Base-by-base conservation (phyloP, 306 rosid genomes). In the Cucumis cinereus region DNA sequence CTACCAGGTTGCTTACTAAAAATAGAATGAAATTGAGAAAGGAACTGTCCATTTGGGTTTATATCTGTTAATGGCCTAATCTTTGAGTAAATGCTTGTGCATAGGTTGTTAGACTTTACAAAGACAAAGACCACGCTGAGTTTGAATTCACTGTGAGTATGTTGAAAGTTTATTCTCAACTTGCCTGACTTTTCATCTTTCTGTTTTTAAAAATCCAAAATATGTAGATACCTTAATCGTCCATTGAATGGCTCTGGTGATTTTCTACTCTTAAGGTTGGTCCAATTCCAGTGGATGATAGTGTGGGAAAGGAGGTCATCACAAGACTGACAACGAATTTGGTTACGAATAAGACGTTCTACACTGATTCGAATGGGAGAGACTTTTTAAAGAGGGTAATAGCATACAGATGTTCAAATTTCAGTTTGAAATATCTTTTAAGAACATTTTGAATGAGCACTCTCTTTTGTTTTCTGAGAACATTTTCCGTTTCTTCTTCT, bases 291-390 rank as follows among this genome's bases (percentile, higher is more conserved):
- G 80, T 84, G 0, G 89, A 88, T 0, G 97, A 89, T 83, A 76
- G 89, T 67, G 77, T 87, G 82, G 98, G 98, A 56, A 93, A 93
- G 85, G 98, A 91, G 80, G 89, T 90, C 81, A 87, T 91, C 84
- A 91, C 91, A 13, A 83, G 70, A 78, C 40, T 91, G 84, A 86
- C 96, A 69, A 75, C 98, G 60, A 87, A 88, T 78, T 87, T 93
- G 97, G 92, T 7, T 66, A 93, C 97, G 57, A 82, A 90, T 82
- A 83, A 88, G 84, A 87, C 64, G 83, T 93, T 91, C 43, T 90
- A 85, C 79, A 91, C 98, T 19, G 97, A 93, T 82, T 91, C 97
- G 10, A 93, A 93, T 12, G 98, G 96, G 64, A 86, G 98, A 79
- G 98, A 93, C 78, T 91, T 93, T 86, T 84, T 93, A 15, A 84